Base-by-base conservation (phyloP, 768 basidiomycete species). In the Candolleomyces aberdarensis region DNA sequence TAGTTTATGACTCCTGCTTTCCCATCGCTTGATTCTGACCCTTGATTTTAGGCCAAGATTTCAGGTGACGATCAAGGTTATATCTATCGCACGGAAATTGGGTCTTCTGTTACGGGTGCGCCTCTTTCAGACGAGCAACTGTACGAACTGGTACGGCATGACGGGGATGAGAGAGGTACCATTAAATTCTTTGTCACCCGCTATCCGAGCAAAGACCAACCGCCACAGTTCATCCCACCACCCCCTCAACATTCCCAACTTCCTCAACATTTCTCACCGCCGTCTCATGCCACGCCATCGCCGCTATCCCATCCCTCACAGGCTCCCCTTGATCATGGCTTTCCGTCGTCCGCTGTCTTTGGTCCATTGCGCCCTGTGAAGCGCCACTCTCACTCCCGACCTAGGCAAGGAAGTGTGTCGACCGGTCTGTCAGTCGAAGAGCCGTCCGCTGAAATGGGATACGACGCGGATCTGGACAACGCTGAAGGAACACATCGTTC, bases 31-130 rank as follows among this genome's bases (percentile, higher is more conserved):
- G 22, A 5, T 49, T 48, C 55, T 63, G 49, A 62, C 57, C 22
- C 46, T 20, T 22, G 19, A 44, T 62, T 62, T 7, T 63, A 94
- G 92, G 77, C 94, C 63, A 84, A 86, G 69, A 89, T 98, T 47
- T 92, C 94, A 67, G 95, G 96, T 61, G 92, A 96, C 59, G 80
- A 80, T 46, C 87, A 91, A 69, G 72, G 80, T 8, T 84, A 87
- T 26, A 89, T 98, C 58, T 94, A 92, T 77, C 89, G 87, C 62
- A 96, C 94, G 0, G 91, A 92, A 73, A 89, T 97, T 67, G 92
- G 91, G 61, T 82, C 84, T 29, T 88, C 80, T 64, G 89, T 89
- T 17, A 83, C 89, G 48, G 86, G 91, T 4, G 86, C 87, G 14
- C 85, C 94, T 7, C 74, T 97, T 36, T 75, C 83, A 13, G 85